Evolutionary conservation across 2,329 filamentous ascomycete species (phyloP).

Genomic region (Thermothelomyces thermophilus): DNA sequence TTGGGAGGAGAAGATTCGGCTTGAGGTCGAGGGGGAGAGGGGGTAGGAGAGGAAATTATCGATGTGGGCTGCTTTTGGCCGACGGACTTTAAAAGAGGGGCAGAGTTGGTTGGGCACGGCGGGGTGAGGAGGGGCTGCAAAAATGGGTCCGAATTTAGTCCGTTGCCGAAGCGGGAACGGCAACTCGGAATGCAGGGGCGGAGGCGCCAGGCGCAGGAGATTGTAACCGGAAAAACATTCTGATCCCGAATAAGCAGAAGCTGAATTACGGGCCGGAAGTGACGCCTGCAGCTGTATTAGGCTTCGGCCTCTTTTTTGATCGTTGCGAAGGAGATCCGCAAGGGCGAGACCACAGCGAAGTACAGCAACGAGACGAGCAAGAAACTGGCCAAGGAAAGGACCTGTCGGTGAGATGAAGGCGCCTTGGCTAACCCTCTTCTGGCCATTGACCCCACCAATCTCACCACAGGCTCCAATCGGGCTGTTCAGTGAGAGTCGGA

Average conservation of each 20-base stretch:
- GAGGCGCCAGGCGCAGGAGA: too few relatives aligned
- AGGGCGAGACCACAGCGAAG: too few relatives aligned
- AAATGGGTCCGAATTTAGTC: conserved; percentile 5
- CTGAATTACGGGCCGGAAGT: too few relatives aligned
- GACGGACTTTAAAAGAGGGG: conserved; percentile 18
- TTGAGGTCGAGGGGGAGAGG: not conserved
- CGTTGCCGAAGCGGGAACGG: not conserved
- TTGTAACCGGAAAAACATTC: not conserved
- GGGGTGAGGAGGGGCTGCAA: conserved; percentile 17
- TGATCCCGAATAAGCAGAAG: not conserved
- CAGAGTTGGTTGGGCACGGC: conserved; percentile 11
- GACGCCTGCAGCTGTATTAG: too few relatives aligned
- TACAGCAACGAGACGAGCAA: too few relatives aligned
- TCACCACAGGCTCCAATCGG: conserved; percentile 2
- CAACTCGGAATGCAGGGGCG: not conserved
- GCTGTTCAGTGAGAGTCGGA: not conserved
- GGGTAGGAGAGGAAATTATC: conserved; percentile 9
- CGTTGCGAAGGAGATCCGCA: too few relatives aligned
- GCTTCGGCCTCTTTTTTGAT: too few relatives aligned
- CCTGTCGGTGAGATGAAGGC: conserved; percentile 11
- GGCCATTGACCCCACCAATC: not conserved
- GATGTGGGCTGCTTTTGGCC: conserved; percentile 12
- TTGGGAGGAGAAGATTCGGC: not conserved
- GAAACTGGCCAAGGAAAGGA: not conserved
- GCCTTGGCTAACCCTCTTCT: conserved; percentile 11